These are phyloP conservation scores for Aegilops speltoides DNA, from an alignment of 176 grass and related monocot genomes.

Conservation along the genomic window DNA sequence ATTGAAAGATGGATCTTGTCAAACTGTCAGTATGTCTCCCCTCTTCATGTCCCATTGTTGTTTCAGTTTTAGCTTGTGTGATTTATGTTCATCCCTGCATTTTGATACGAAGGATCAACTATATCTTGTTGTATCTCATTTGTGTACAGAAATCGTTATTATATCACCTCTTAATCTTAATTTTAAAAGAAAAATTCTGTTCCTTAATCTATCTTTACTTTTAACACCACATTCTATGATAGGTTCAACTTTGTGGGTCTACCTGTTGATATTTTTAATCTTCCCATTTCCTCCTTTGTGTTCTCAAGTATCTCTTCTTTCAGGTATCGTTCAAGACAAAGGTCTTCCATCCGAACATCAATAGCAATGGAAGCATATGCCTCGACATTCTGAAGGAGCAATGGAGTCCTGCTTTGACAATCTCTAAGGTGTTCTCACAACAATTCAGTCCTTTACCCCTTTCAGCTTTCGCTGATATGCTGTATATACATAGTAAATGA, in stretches of 20 bases:
- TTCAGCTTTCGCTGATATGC: not conserved
- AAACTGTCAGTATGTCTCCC: not conserved
- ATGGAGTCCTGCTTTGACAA: constrained; percentile 66
- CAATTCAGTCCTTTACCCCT: not conserved
- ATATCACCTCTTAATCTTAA: not conserved
- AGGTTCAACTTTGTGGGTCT: not conserved
- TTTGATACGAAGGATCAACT: not conserved
- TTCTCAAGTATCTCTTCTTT: not conserved
- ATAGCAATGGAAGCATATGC: constrained; percentile 65
- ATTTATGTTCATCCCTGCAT: not conserved
- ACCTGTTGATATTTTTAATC: not conserved
- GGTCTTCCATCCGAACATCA: constrained; percentile 64
- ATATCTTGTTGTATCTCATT: not conserved
- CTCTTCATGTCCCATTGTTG: not conserved
- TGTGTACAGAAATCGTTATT: not conserved
- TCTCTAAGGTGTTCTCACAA: constrained; percentile 42
- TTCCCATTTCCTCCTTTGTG: not conserved
- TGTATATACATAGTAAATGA: not conserved
- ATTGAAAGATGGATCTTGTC: not conserved
- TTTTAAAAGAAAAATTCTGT: not conserved
- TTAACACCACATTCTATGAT: not conserved
- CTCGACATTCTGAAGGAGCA: constrained; percentile 65
- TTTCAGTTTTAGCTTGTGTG: not conserved
- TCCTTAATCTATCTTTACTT: not conserved
- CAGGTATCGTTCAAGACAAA: constrained; percentile 66